Percentiles rank a stretch among this genome's conserved stretches.
phyloP scores from a whole-genome alignment of 257 asterid species.

The Euphrasia confusa region DNA sequence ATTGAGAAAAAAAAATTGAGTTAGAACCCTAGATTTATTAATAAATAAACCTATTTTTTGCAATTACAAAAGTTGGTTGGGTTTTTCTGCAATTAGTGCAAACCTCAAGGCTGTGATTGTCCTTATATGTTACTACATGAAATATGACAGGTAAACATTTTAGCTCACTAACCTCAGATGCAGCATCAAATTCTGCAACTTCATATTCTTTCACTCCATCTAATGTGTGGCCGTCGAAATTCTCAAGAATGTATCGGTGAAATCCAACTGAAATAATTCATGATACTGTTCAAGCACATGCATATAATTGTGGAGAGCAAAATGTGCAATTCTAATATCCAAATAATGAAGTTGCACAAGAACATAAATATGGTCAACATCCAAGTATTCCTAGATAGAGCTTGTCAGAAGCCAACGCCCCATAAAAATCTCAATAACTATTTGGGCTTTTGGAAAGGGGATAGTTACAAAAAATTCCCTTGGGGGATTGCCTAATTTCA shows the following conservation, averaged over 20 bases:
- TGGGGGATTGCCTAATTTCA: too few species aligned
- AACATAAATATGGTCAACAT: not conserved
- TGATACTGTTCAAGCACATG: slow-evolving; percentile 15
- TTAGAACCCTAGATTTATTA: too few species aligned
- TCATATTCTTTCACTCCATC: slow-evolving; percentile 55
- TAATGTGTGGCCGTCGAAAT: slow-evolving; percentile 46
- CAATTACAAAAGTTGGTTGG: too few species aligned
- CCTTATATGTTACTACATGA: not conserved
- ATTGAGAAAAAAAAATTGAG: too few species aligned
- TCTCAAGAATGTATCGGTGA: slow-evolving; percentile 65
- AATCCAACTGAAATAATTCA: slow-evolving; percentile 54
- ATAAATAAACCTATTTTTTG: too few species aligned
- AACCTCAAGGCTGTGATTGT: too few species aligned
- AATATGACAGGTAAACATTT: not conserved
- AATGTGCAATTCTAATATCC: not conserved
- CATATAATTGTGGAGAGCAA: not conserved
- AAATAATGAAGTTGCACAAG: not conserved
- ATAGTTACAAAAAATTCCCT: too few species aligned
- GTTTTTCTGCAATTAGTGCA: too few species aligned
- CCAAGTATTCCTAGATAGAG: not conserved
- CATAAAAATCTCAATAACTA: not conserved
- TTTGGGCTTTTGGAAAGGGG: too few species aligned
- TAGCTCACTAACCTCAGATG: slow-evolving; percentile 59
- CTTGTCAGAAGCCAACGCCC: not conserved
- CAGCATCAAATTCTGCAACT: slow-evolving; percentile 64